Conservation (phyloP, 2,329 filamentous ascomycete genomes). For the Cordyceps cicadae region DNA sequence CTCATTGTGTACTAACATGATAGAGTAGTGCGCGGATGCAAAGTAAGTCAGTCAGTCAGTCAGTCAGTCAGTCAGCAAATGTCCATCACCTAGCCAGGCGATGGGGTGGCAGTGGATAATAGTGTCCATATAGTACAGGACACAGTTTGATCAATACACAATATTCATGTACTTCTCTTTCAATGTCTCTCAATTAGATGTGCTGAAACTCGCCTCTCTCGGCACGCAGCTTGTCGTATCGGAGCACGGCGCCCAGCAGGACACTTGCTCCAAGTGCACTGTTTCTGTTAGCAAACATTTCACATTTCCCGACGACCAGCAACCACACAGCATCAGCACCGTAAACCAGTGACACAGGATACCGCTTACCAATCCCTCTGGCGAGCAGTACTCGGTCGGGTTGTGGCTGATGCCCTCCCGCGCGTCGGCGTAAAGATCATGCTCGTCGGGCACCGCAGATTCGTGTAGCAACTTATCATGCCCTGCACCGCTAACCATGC, state of each 20-base stretch:
- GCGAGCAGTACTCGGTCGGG: slow-evolving; percentile 27
- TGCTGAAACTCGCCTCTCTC: background rate
- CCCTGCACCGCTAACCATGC: slow-evolving; percentile 30
- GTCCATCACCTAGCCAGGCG: background rate
- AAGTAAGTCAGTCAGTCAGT: background rate
- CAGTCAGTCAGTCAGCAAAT: background rate
- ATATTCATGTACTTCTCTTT: background rate
- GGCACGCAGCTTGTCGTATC: slow-evolving; percentile 14
- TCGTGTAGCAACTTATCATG: slow-evolving; percentile 31
- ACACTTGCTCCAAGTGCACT: slow-evolving; percentile 21
- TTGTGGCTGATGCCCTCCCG: slow-evolving; percentile 29
- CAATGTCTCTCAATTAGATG: background rate
- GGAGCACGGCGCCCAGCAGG: slow-evolving; percentile 18
- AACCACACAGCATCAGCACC: background rate
- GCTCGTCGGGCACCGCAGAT: slow-evolving; percentile 24
- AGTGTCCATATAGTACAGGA: background rate
- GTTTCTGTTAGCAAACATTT: background rate
- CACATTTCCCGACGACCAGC: background rate
- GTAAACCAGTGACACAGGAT: background rate
- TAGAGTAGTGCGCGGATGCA: background rate
- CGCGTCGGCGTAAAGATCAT: slow-evolving; percentile 32
- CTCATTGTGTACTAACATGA: background rate
- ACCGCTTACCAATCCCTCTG: slow-evolving; percentile 24
- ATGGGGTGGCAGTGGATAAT: background rate
- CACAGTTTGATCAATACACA: background rate